Evolutionary conservation across 176 grass and related monocot genomes (phyloP).

Genomic region (Microstegium vimineum): DNA sequence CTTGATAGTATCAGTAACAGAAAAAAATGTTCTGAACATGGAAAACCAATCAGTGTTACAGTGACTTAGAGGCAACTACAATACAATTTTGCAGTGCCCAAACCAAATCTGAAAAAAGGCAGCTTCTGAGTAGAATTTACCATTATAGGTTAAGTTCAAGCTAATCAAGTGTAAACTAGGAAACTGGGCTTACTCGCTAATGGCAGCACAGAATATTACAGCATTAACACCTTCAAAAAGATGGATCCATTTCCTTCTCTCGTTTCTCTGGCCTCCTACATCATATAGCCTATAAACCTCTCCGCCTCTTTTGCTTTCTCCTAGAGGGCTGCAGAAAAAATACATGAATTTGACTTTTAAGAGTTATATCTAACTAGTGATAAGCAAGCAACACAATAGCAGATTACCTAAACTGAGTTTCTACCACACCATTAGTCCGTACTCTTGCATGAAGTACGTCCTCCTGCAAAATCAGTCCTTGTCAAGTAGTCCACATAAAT

Average conservation of each 20-base stretch:
- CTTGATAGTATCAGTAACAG: not conserved
- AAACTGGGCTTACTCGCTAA: slow-evolving; percentile 76
- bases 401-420: slow-evolving; percentile 91
- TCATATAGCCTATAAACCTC: slow-evolving; percentile 95
- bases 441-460: slow-evolving; percentile 98
- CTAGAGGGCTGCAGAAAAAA: slow-evolving; percentile 69
- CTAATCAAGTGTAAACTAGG: not conserved
- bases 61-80: not conserved
- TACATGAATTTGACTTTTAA: not conserved
- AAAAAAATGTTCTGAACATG: not conserved
- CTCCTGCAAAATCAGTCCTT: slow-evolving; percentile 48
- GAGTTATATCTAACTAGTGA: not conserved
- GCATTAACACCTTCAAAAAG: slow-evolving; percentile 96
- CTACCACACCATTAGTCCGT: slow-evolving; percentile 79
- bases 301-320: slow-evolving; percentile 91
- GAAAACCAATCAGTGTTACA: not conserved
- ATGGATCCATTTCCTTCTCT: slow-evolving; percentile 99
- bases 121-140: not conserved
- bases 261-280: slow-evolving; percentile 97
- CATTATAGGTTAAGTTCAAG: not conserved
- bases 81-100: not conserved
- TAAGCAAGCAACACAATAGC: not conserved
- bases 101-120: not conserved
- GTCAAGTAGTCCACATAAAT: not conserved
- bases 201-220: slow-evolving; percentile 98